A percentile compares a stretch with the other conserved stretches of the same genome.
Conservation (phyloP, 2,329 filamentous ascomycete genomes). For the Epichloe amarillans region DNA sequence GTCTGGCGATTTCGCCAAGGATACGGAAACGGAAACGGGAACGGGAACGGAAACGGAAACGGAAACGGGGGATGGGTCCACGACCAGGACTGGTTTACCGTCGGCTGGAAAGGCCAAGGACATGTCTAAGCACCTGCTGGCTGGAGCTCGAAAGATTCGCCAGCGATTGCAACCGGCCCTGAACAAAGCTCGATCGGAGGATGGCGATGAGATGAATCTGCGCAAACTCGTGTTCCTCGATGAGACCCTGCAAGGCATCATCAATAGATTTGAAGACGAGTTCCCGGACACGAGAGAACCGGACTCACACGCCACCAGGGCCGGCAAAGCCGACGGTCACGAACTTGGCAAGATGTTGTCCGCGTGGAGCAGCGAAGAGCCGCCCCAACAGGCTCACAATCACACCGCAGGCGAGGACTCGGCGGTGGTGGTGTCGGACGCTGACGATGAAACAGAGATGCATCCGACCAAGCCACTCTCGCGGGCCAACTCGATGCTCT, state of each 20-base stretch:
- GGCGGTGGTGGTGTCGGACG: conserved; percentile 28
- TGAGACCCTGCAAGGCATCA: conserved; percentile 77
- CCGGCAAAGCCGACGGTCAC: neutral
- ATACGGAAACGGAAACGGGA: conserved; percentile 27
- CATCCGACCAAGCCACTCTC: conserved; percentile 28
- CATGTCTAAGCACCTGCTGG: conserved; percentile 82
- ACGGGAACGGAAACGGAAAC: conserved; percentile 17
- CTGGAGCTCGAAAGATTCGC: conserved; percentile 80
- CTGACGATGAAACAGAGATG: conserved; percentile 34
- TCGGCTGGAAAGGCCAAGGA: conserved; percentile 59
- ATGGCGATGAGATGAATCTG: conserved; percentile 62
- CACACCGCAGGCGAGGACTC: conserved; percentile 21
- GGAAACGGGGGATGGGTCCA: conserved; percentile 27
- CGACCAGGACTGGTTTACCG: conserved; percentile 26
- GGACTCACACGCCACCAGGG: neutral
- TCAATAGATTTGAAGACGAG: conserved; percentile 90
- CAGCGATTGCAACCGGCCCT: conserved; percentile 72
- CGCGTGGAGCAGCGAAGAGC: conserved; percentile 8
- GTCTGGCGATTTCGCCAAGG: conserved; percentile 38
- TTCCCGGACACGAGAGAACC: conserved; percentile 69
- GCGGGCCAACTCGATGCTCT: conserved; percentile 40
- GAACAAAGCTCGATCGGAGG: conserved; percentile 54
- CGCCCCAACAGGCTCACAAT: conserved; percentile 11
- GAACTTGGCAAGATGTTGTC: neutral
- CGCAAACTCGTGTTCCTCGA: conserved; percentile 80